Conservation (phyloP, 1,284 basidiomycete species). For the Prillingera fragicola region DNA sequence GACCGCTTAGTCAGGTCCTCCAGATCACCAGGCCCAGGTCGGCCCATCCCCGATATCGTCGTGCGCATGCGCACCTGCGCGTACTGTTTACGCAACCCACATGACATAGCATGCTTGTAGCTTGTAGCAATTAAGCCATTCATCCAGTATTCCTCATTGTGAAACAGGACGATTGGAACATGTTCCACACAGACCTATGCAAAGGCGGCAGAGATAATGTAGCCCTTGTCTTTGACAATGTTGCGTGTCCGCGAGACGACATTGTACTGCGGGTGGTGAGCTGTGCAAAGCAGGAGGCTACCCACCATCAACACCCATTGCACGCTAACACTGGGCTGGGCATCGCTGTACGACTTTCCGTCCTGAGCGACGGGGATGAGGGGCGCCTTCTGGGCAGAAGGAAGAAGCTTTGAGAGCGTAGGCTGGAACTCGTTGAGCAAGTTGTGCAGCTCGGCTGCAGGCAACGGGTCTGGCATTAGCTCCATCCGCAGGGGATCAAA, state of each 20-base stretch:
- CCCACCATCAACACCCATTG: slow-evolving; percentile 46
- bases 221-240: slow-evolving; percentile 47
- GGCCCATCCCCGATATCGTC: neutral
- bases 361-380: slow-evolving; percentile 26
- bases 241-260: slow-evolving; percentile 42
- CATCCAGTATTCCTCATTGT: too few relatives aligned
- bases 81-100: neutral
- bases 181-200: too few relatives aligned
- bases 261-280: slow-evolving; percentile 37
- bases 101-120: too few relatives aligned
- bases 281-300: slow-evolving; percentile 6
- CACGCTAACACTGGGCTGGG: slow-evolving; percentile 25
- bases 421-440: slow-evolving; percentile 40
- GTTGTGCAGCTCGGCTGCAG: slow-evolving; percentile 44
- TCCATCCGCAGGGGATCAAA: slow-evolving; percentile 3
- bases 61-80: neutral
- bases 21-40: too few relatives aligned
- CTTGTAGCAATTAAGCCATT: too few relatives aligned
- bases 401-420: slow-evolving; percentile 12
- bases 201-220: slow-evolving; percentile 3
- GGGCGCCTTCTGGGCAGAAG: neutral
- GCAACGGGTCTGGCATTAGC: slow-evolving; percentile 37
- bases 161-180: too few relatives aligned
- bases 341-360: slow-evolving; percentile 22
- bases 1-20: too few relatives aligned